These are phyloP conservation scores for Rhodamnia rubescens DNA, from an alignment of 345 rosid species.

Conservation along the genomic window DNA sequence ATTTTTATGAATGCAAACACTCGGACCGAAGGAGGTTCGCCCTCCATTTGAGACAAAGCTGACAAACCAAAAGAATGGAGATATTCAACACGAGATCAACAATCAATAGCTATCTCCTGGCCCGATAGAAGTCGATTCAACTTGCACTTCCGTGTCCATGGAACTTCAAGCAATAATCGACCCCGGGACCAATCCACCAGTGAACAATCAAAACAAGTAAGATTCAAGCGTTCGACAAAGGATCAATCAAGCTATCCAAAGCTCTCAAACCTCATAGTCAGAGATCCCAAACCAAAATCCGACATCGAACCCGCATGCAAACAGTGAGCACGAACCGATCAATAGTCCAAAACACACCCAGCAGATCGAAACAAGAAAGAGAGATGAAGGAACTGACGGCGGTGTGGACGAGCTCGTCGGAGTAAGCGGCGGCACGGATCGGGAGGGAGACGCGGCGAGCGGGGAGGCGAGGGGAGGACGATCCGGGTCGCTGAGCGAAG, in stretches of 20 bases:
- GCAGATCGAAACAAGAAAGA: background rate
- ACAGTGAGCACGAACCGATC: background rate
- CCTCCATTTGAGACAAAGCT: background rate
- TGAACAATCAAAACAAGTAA: background rate
- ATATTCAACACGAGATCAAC: background rate
- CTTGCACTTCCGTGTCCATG: background rate
- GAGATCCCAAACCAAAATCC: background rate
- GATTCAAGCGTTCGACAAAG: background rate
- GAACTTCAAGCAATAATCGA: background rate
- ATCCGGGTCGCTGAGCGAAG: constrained; percentile 26
- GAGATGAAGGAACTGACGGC: constrained; percentile 45
- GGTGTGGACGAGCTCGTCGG: constrained; percentile 87
- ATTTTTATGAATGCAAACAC: background rate
- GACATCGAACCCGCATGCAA: background rate
- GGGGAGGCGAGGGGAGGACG: constrained; percentile 8
- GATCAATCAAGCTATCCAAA: background rate
- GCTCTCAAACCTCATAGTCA: background rate
- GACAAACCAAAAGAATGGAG: background rate
- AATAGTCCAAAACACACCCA: background rate
- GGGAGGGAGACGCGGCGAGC: constrained; percentile 55
- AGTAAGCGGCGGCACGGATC: constrained; percentile 68
- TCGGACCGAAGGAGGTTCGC: background rate
- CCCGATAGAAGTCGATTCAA: background rate
- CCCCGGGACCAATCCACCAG: background rate
- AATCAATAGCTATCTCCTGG: background rate